phyloP scores from a whole-genome alignment of 768 basidiomycete species.

The Phaeotremella skinneri region DNA sequence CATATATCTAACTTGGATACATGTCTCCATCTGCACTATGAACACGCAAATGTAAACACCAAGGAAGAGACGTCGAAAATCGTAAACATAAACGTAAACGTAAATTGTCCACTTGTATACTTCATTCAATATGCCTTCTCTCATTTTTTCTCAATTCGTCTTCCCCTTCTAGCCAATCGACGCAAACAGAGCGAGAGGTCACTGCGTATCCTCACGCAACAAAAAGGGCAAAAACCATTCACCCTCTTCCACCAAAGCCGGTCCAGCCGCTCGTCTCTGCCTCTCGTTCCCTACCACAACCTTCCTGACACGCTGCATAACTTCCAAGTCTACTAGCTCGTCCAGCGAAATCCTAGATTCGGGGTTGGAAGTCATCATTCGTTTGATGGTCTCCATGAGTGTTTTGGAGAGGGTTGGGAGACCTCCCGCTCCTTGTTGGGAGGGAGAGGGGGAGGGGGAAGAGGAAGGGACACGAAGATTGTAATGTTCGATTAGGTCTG shows the following conservation, averaged over 20 bases:
- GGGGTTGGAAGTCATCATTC: conserved; percentile 39
- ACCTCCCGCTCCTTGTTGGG: neutral
- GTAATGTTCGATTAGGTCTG: conserved; percentile 54
- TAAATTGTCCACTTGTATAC: neutral
- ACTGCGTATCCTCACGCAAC: neutral
- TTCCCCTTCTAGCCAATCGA: too few species aligned
- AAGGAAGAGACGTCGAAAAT: neutral
- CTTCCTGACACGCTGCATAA: conserved; percentile 17
- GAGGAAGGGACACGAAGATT: neutral
- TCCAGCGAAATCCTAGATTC: conserved; percentile 15
- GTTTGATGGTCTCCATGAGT: conserved; percentile 31
- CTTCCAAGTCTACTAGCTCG: conserved; percentile 18
- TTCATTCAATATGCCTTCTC: neutral
- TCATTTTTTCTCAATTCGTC: neutral
- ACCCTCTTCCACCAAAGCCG: conserved; percentile 21
- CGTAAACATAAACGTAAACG: neutral
- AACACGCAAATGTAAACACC: neutral
- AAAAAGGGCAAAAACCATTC: conserved; percentile 10
- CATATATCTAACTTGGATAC: too few species aligned
- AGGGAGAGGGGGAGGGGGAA: neutral
- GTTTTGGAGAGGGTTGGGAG: conserved; percentile 25
- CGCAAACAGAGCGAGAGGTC: too few species aligned
- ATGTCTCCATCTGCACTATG: too few species aligned
- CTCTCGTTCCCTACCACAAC: neutral
- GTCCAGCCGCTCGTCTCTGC: conserved; percentile 8